Evolutionary conservation across 495 filamentous ascomycete species (phyloP), one percentile per base, ranked within the genome.

Genomic region (Penicilliopsis zonata): DNA sequence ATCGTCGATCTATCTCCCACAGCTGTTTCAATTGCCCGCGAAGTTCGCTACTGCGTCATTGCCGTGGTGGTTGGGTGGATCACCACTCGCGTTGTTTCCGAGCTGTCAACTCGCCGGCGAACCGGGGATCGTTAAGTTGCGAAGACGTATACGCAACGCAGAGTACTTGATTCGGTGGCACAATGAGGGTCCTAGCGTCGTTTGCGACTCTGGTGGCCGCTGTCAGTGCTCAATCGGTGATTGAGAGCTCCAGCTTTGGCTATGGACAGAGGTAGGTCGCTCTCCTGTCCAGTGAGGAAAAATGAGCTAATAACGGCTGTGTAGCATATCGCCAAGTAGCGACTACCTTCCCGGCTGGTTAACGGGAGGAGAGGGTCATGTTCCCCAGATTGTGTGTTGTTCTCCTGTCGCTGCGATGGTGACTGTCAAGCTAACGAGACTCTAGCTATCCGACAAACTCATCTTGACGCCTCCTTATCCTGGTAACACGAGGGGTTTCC

Each of bases 381-480:
- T 60, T 4, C 81, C 88, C 32, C 66, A 82, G 43, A 50, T 93
- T 43, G 62, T 66, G 40, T 41, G 56, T 50, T 21, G 2, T 6
- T 4, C 28, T 9, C 9, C 1, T 21, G 3, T 5, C 19, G 9
- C 6, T 30, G 8, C 16, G 21, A n/a, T 14, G 18, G 1, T 32
- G 9, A 2, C 3, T 8, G 22, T 43, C 17, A 25, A 25, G 15
- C 16, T 27, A 18, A n/a, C 22, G 7, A 5, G 4, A 14, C 30
- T 21, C n/a, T 22, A 69, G 65, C 71, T 96, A 38, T 92, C 86
- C 28, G 84, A 96, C 61, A 86, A 86, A 51, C 37, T 96, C 33
- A 83, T 98, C 47, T 67, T 98, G 29, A 98, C 92, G 6, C 90
- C 92, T 1, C 78, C 83, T 5, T 74, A 71, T 31, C 86, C 88